Evolutionary conservation across 1,139 yeast genomes (phyloP).

Genomic region (Geotrichum klebahnii): DNA sequence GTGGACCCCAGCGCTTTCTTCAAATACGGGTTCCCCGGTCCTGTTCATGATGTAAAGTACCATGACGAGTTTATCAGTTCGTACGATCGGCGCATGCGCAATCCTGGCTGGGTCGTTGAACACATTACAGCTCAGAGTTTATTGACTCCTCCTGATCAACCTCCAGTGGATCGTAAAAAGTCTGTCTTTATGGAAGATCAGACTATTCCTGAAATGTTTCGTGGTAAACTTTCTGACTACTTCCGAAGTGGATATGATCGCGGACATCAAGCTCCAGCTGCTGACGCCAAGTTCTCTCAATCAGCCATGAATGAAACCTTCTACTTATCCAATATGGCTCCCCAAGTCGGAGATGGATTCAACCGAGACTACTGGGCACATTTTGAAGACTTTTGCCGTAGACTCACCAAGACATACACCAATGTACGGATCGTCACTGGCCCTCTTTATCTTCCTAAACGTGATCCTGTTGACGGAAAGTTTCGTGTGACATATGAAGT

Average conservation of each 20-base stretch:
- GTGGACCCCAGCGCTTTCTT: constrained; percentile 44
- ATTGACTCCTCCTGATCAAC: constrained; percentile 38
- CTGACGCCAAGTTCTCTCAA: constrained; percentile 88
- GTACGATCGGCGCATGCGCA: constrained; percentile 76
- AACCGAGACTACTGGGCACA: constrained; percentile 98
- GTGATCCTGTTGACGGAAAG: constrained; percentile 70
- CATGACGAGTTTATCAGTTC: constrained; percentile 78
- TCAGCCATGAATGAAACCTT: constrained; percentile 94
- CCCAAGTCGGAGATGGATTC: constrained; percentile 97
- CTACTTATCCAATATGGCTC: constrained; percentile 81
- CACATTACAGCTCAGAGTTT: constrained; percentile 79
- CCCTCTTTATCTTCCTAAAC: constrained; percentile 82
- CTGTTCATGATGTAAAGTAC: constrained; percentile 74
- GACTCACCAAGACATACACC: constrained; percentile 62
- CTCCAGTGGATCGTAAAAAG: constrained; percentile 57
- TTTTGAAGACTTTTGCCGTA: constrained; percentile 81
- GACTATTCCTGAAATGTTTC: constrained; percentile 66
- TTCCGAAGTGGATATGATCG: constrained; percentile 95
- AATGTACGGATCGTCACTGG: constrained; percentile 88
- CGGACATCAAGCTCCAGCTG: constrained; percentile 98
- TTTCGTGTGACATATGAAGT: constrained; percentile 82
- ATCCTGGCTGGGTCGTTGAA: constrained; percentile 91
- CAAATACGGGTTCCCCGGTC: constrained; percentile 93
- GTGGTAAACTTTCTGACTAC: constrained; percentile 75
- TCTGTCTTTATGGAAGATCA: constrained; percentile 87